Evolutionary conservation across 2,329 filamentous ascomycete genomes (phyloP).

Genomic region (Cylindrodendrum hubeiense): DNA sequence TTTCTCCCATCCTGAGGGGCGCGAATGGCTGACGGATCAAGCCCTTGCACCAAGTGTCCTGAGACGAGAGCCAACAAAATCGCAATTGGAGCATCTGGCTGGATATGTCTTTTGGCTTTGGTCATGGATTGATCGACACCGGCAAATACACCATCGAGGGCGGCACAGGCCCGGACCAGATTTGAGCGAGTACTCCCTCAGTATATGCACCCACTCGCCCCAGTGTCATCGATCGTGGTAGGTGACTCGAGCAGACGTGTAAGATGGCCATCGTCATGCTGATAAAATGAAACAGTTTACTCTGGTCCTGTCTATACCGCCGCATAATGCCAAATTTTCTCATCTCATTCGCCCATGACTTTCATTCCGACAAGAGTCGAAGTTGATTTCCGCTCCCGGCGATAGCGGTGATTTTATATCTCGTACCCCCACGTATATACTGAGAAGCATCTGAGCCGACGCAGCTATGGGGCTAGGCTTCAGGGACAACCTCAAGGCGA

Average conservation of each 20-base stretch:
- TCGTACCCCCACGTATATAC: slow-evolving; percentile 32
- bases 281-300: slow-evolving; percentile 23
- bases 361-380: slow-evolving; percentile 38
- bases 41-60: slow-evolving; percentile 33
- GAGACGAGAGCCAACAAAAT: slow-evolving; percentile 28
- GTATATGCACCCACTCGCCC: slow-evolving; percentile 25
- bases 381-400: slow-evolving; percentile 34
- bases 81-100: slow-evolving; percentile 35
- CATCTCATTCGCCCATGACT: slow-evolving; percentile 42
- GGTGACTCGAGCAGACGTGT: slow-evolving; percentile 21
- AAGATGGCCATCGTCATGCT: slow-evolving; percentile 25
- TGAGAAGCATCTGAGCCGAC: slow-evolving; percentile 28
- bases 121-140: slow-evolving; percentile 33
- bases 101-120: slow-evolving; percentile 15
- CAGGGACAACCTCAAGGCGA: slow-evolving; percentile 37
- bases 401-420: slow-evolving; percentile 34
- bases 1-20: slow-evolving; percentile 45
- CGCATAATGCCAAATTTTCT: slow-evolving; percentile 42
- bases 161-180: slow-evolving; percentile 20
- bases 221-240: slow-evolving; percentile 29
- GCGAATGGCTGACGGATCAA: slow-evolving; percentile 43
- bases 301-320: slow-evolving; percentile 13
- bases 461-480: slow-evolving; percentile 43
- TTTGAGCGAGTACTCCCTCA: slow-evolving; percentile 21
- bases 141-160: slow-evolving; percentile 25